Base-by-base conservation (phyloP, 768 basidiomycete species). In the Multifurca ochricompacta region DNA sequence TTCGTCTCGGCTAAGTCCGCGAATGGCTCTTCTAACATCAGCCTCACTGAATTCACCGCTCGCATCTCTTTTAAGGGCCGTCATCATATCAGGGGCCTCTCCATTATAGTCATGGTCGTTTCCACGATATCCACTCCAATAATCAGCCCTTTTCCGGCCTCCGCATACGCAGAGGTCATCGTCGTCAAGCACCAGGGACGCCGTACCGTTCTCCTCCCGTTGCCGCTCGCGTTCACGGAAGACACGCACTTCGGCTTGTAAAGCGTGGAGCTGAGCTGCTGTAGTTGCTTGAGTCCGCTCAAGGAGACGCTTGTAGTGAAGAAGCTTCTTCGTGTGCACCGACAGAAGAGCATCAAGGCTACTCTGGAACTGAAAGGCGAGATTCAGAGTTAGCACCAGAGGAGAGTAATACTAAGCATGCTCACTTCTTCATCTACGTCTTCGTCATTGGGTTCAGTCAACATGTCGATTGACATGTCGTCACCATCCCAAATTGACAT, bases 261-360 rank as follows among this genome's bases (percentile, higher is more conserved):
- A 71, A 0, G 91, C 89, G 63, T 92, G 89, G 2, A 91, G 72
- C 63, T 92, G 91, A 1, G 88, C 83, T 0, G 89, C 87, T 1
- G 85, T 76, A 8, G 82, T 81, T 2, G 84, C 80, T 62, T 92
- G 91, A 0, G 87, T 77, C 36, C 84, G 83, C 60, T 92, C 89
- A 11, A 92, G 76, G 1, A 92, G 74, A 1, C 89, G 78, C 64
- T 85, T 91, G 69, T 87, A 85, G 53, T 83, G 80, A 14, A 81
- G 75, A 13, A 90, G 76, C 61, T 86, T 87, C 35, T 66, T 66
- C 28, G 70, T 67, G 59, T 81, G 78, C 19, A 77, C 62, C 16
- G 65, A 66, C 9, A 70, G 64, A 32, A 80, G 67, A 40, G 66
- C 62, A 37, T 73, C 67, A 44, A 81, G 62, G 18, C 74, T 72